phyloP scores from a whole-genome alignment of 768 basidiomycete genomes.

The Trametes villosa region DNA sequence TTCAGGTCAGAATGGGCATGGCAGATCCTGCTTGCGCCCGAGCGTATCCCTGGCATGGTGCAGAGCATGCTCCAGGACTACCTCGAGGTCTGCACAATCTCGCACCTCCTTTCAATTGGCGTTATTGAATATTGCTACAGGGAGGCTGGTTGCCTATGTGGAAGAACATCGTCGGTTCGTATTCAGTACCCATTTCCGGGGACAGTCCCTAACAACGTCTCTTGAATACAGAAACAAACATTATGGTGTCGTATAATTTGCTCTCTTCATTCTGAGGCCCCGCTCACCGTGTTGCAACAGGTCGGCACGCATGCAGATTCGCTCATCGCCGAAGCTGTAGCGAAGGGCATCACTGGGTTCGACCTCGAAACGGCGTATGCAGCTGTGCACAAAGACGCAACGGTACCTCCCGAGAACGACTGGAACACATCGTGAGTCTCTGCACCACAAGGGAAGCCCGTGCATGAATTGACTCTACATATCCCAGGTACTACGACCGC shows the following conservation, averaged over 20 bases:
- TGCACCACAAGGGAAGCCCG: background rate
- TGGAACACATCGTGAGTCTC: constrained; percentile 49
- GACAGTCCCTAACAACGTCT: background rate
- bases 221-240: constrained; percentile 66
- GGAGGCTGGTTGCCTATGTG: constrained; percentile 90
- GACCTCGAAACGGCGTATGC: constrained; percentile 69
- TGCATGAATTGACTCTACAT: background rate
- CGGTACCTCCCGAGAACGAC: constrained; percentile 63
- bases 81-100: constrained; percentile 58
- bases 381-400: constrained; percentile 76
- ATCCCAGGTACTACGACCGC: constrained; percentile 64
- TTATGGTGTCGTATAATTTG: constrained; percentile 56
- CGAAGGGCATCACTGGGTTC: constrained; percentile 68
- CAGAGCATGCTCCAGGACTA: constrained; percentile 83
- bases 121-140: constrained; percentile 31
- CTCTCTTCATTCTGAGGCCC: background rate
- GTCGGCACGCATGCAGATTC: constrained; percentile 83
- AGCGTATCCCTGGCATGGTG: constrained; percentile 76
- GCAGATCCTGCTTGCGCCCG: constrained; percentile 76
- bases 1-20: constrained; percentile 82
- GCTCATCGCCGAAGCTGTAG: constrained; percentile 69
- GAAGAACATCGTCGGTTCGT: constrained; percentile 77
- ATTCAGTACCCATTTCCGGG: background rate
- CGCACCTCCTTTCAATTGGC: background rate
- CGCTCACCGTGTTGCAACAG: constrained; percentile 35